Evolutionary conservation across 352 stramenopile species (phyloP), one percentile per base, ranked within the genome.

Genomic region (Aphanomyces stellatus): DNA sequence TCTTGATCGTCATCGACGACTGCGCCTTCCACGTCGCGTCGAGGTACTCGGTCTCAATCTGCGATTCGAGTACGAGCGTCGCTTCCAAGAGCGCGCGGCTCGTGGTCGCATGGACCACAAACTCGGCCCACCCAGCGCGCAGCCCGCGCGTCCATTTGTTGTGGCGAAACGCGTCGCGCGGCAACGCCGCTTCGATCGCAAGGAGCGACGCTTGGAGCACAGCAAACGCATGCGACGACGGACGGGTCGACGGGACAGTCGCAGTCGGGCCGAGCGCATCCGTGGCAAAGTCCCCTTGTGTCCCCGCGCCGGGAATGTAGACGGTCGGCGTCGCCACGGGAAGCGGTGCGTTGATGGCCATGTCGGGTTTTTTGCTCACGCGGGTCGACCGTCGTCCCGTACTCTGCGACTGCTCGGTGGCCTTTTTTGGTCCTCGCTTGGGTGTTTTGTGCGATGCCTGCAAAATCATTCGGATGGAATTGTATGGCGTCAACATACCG

Each of bases 1-100:
- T 81, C 48, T 83, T 80, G 11, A 81, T 78, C 2, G 82, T 86
- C 33, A 82, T 80, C 34, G 91, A 65, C 8, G 75, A 76, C 5
- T 85, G 85, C 3, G 81, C 76, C 56, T 90, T 91, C 81, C 81
- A 94, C 30, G 75, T 76, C 2, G 82, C 72, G 62, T 94, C 86
- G 13, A 94, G 72, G 78, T 79, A 91, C 42, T 94, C 86, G 6
- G 64, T 74, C 43, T 94, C 86, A 48, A 94, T 71, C 30, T 79
- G 87, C 3, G 78, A 80, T 65, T 94, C 86, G 25, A 94, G 68
- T 24, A 87, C 81, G 31, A 94, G 71, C n/a, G 83, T 77, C 11
- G 76, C 82, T 48, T 91, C 80, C 60, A 92, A 69, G 7, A 94
- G 53, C 37, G 65, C 62, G 11, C 71, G 60, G 0, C 82, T 76